Percentiles rank a stretch among this genome's conserved stretches.
Evolutionary conservation across 345 rosid genomes (phyloP).

Genomic region (Eucalyptus cloeziana): DNA sequence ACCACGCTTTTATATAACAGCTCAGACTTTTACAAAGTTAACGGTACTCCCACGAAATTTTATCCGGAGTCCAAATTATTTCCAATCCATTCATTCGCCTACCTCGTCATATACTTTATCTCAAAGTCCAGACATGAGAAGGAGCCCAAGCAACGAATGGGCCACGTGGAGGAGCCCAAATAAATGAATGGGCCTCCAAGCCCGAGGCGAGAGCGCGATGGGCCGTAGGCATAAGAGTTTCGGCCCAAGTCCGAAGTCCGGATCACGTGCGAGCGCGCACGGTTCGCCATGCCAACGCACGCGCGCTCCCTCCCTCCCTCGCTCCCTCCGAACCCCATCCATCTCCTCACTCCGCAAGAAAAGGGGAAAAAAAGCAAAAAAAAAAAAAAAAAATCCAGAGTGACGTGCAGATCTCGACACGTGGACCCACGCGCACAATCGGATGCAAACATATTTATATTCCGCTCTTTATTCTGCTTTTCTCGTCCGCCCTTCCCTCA

Average conservation of each 20-base stretch:
- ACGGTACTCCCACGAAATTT: no score
- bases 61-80: no score
- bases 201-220: not conserved
- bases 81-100: no score
- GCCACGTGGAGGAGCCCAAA: not conserved
- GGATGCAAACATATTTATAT: conserved; percentile 99
- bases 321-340: not conserved
- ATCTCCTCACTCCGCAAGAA: not conserved
- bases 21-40: fast-evolving
- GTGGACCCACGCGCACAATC: conserved; percentile 41
- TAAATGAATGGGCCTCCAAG: not conserved
- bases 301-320: not conserved
- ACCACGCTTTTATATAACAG: fast-evolving
- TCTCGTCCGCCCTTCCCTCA: conserved; percentile 41
- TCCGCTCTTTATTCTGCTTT: conserved; percentile 44
- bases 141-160: not conserved
- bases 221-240: not conserved
- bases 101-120: no score
- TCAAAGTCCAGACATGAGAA: not conserved
- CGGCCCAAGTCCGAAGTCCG: not conserved
- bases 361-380: not conserved
- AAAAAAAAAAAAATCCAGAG: not conserved
- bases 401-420: conserved; percentile 41
- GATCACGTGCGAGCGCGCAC: not conserved
- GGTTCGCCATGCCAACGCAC: not conserved